Percentiles rank a stretch among this genome's conserved stretches.
Conservation (phyloP, 2,329 filamentous ascomycete species). For the Cryphonectria radicalis region DNA sequence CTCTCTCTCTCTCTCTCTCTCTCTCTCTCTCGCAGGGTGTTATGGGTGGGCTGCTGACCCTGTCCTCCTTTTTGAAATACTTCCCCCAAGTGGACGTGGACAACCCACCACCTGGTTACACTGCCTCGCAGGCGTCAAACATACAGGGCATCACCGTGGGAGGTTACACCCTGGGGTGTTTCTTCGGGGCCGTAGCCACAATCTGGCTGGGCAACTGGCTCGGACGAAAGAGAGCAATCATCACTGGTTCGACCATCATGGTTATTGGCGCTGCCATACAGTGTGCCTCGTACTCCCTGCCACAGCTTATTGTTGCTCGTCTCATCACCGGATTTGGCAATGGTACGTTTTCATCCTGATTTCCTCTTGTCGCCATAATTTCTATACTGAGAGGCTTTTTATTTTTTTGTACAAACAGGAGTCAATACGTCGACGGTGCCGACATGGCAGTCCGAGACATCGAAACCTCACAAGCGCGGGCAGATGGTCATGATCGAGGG, state of each 20-base stretch:
- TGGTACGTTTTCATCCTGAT: not conserved
- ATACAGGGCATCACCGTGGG: conserved; percentile 30
- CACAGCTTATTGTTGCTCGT: conserved; percentile 28
- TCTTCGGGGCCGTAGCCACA: conserved; percentile 29
- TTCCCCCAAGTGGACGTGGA: conserved; percentile 27
- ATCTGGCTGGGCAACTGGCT: conserved; percentile 29
- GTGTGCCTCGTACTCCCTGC: conserved; percentile 23
- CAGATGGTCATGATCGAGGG: conserved; percentile 31
- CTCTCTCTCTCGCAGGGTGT: conserved; percentile 8
- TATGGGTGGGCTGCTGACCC: conserved; percentile 20
- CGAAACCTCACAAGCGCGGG: conserved; percentile 26
- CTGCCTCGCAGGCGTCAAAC: conserved; percentile 25
- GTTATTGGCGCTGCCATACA: conserved; percentile 29
- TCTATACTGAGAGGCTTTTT: not conserved
- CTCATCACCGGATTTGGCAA: conserved; percentile 28
- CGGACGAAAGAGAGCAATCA: conserved; percentile 27
- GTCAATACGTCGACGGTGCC: conserved; percentile 30
- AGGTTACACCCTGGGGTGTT: conserved; percentile 30
- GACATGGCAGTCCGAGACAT: conserved; percentile 31
- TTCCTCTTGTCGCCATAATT: not conserved
- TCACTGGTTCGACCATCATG: conserved; percentile 27
- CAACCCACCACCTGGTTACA: conserved; percentile 26
- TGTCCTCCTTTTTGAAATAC: conserved; percentile 24
- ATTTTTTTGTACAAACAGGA: not conserved
- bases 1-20: not conserved